These are phyloP conservation scores for Colletotrichum graminicola DNA, from an alignment of 2,329 filamentous ascomycete species.

Conservation along the genomic window DNA sequence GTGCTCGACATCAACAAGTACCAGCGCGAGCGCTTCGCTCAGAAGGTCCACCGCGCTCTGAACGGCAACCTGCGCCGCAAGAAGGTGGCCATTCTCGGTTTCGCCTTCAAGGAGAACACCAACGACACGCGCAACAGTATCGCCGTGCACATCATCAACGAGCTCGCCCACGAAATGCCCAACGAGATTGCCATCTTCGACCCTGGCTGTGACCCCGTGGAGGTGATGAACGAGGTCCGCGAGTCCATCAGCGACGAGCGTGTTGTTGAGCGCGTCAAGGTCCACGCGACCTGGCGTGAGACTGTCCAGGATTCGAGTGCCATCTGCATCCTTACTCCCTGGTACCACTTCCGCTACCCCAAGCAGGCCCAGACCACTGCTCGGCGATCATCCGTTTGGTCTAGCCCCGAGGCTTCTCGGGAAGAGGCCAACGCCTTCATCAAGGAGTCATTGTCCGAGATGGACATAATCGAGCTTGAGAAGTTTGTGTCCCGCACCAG, in stretches of 20 bases:
- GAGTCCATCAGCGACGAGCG: constrained; percentile 62
- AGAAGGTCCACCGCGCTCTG: constrained; percentile 73
- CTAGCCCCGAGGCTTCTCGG: constrained; percentile 26
- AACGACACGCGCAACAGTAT: constrained; percentile 80
- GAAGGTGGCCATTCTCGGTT: constrained; percentile 80
- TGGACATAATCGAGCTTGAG: constrained; percentile 48
- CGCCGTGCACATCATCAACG: constrained; percentile 75
- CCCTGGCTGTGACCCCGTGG: constrained; percentile 68
- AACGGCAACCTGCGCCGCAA: constrained; percentile 78
- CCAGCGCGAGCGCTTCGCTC: constrained; percentile 76
- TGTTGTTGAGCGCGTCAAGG: constrained; percentile 70
- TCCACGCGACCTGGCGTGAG: constrained; percentile 55
- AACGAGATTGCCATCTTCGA: constrained; percentile 77
- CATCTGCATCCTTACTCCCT: constrained; percentile 64
- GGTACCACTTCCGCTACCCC: constrained; percentile 62
- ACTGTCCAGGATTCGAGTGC: constrained; percentile 50
- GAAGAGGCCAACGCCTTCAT: constrained; percentile 39
- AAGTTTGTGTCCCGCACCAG: constrained; percentile 42
- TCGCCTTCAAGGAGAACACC: constrained; percentile 85
- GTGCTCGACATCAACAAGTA: constrained; percentile 84
- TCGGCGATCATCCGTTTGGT: constrained; percentile 39
- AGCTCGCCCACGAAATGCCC: constrained; percentile 73
- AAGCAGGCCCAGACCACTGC: constrained; percentile 43
- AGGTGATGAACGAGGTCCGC: constrained; percentile 64
- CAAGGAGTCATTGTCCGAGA: constrained; percentile 45